Conservation (phyloP, 495 filamentous ascomycete species). For the Neurospora pannonica region DNA sequence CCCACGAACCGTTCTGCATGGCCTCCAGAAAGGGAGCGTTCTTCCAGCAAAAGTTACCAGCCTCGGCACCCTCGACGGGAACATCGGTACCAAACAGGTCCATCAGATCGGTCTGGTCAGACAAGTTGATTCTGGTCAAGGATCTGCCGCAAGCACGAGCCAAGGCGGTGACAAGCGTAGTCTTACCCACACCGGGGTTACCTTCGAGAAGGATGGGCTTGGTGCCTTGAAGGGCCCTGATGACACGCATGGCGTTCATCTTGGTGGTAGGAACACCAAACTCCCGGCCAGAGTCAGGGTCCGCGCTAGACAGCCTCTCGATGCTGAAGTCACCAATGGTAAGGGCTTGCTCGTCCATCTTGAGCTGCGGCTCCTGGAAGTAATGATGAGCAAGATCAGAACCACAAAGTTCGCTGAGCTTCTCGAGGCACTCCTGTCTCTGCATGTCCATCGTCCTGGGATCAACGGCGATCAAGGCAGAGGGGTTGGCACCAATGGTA, state of each 20-base stretch:
- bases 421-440: constrained; percentile 59
- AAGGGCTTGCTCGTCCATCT: constrained; percentile 39
- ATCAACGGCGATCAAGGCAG: constrained; percentile 64
- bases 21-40: constrained; percentile 92
- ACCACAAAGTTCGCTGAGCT: constrained; percentile 57
- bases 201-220: constrained; percentile 94
- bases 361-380: constrained; percentile 36
- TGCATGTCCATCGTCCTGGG: constrained; percentile 49
- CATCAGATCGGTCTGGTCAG: constrained; percentile 94
- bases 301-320: constrained; percentile 31
- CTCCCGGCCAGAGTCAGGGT: constrained; percentile 55
- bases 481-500: constrained; percentile 86
- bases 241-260: constrained; percentile 79
- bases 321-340: constrained; percentile 67
- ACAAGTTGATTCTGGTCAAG: constrained; percentile 89
- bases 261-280: constrained; percentile 84
- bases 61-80: constrained; percentile 77
- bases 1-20: constrained; percentile 95
- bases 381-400: constrained; percentile 57
- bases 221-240: constrained; percentile 76
- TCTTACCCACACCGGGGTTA: constrained; percentile 95
- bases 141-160: constrained; percentile 67
- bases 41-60: constrained; percentile 86
- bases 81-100: constrained; percentile 97
- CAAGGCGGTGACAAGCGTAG: constrained; percentile 78